Evolutionary conservation across 108 stramenopile genomes (phyloP), one percentile per base, ranked within the genome.

Genomic region (Heterococcus sp.): DNA sequence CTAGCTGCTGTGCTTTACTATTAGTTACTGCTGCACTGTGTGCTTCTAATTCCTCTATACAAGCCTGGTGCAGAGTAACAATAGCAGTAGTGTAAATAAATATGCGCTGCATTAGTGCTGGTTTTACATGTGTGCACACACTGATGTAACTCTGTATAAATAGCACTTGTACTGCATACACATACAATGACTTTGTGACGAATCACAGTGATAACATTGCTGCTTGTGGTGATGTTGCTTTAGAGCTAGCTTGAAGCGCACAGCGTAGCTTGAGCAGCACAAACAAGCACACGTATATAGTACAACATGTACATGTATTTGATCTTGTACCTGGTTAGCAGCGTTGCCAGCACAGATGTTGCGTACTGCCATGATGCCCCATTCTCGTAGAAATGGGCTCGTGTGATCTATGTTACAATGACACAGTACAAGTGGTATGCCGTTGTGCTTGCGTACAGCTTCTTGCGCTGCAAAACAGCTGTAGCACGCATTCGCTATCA

Each of bases 281-380:
- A 21, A 8, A 21, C 46, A 58, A 58, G 46, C 46, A 21, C 46
- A 21, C 46, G 46, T 21, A 21, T 21, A 58, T n/a, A n/a, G n/a
- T n/a, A n/a, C n/a, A n/a, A n/a, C n/a, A n/a, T n/a, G n/a, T n/a
- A n/a, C n/a, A n/a, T n/a, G n/a, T n/a, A n/a, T n/a, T n/a, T n/a
- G n/a, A n/a, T n/a, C 46, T 8, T 21, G 46, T 21, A 58, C 78
- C 81, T 85, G 85, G 36, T 86, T 86, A n/a, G 80, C 85, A 3
- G 69, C n/a, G 66, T 86, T 85, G 0, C 85, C 85, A 40, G 85
- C 85, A 38, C 84, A 85, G 28, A 86, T 73, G 74, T 85, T 85
- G 35, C 85, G 84, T 36, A 86, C 65, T 4, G 84, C 79, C 26
- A 86, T 67, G n/a, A 86, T 75, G 3, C 79, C 85, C 78, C 84